Base-by-base conservation (phyloP, 495 filamentous ascomycete species). In the Cladorrhinum samala region DNA sequence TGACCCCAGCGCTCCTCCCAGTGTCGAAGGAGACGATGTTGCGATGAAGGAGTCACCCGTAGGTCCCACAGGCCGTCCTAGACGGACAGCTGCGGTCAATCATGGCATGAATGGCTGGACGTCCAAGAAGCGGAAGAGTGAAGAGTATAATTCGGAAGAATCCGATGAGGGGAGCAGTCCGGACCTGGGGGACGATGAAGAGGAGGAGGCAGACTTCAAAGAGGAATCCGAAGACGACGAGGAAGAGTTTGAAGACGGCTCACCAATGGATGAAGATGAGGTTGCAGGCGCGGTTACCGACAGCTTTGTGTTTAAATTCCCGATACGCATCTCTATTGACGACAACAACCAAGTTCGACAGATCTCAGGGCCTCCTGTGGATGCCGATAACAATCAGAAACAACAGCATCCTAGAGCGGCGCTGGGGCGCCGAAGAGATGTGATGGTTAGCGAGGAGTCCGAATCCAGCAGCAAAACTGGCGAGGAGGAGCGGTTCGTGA, bases 81-180 rank as follows among this genome's bases (percentile, higher is more conserved):
- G 60, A 43, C 58, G 72, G 40, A 72, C 71, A 0, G 72, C 74
- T 2, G 74, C 72, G 6, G 63, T 70, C 14, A 64, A 75, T 36
- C 68, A 72, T 46, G 66, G 67, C 48, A 64, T 63, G 14, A 76
- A 75, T 45, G 72, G 71, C 19, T 77, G 72, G 72, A 78, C 86
- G 11, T 37, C 20, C 38, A 82, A 83, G 69, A 86, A 85, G 38
- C 77, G 82, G 50, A 86, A 84, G 55, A 82, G 78, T 30, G 79
- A 83, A 50, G 81, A 80, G 58, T 85, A 82, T 21, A 86, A 82
- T n/a, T 83, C 86, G 37, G 84, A 89, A 52, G 84, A 83, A 20
- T 81, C 85, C 5, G 83, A 86, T n/a, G 80, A 81, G 23, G 71
- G 71, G 16, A 82, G 83, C 33, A 77, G 81, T 40, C 72, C 72